Evolutionary conservation across 495 filamentous ascomycete species (phyloP).

Genomic region (Trichocladium uniseriatum): DNA sequence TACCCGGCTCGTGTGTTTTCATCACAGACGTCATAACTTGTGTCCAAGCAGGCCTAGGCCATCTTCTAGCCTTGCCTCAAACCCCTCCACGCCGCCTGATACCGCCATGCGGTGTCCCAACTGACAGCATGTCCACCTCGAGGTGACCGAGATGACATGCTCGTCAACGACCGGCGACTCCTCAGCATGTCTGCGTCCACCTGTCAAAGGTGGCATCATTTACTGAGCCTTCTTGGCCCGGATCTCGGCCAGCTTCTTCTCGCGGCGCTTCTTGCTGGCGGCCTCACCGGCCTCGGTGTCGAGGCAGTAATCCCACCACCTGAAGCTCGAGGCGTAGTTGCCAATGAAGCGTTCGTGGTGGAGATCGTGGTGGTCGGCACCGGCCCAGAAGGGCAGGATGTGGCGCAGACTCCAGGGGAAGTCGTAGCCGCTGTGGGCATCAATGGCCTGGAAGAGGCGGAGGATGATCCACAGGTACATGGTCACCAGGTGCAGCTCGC

Average conservation of each 20-base stretch:
- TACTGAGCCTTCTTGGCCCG: slow-evolving; percentile 57
- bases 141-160: neutral
- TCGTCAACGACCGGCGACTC: too few species aligned
- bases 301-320: slow-evolving; percentile 95
- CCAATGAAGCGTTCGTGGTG: slow-evolving; percentile 98
- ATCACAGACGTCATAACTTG: slow-evolving; percentile 12
- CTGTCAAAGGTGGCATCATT: slow-evolving; percentile 8
- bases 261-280: slow-evolving; percentile 72
- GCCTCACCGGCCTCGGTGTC: slow-evolving; percentile 91
- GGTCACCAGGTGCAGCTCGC: slow-evolving; percentile 84
- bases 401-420: slow-evolving; percentile 95
- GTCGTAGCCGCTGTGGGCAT: slow-evolving; percentile 94
- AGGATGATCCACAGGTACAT: slow-evolving; percentile 97
- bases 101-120: neutral
- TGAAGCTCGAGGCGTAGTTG: slow-evolving; percentile 95
- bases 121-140: neutral
- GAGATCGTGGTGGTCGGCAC: slow-evolving; percentile 89
- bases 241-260: slow-evolving; percentile 58
- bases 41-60: neutral
- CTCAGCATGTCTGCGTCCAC: neutral
- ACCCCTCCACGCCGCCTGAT: neutral
- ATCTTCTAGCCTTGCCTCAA: neutral
- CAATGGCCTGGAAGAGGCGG: slow-evolving; percentile 94
- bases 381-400: slow-evolving; percentile 96
- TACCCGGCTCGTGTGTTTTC: slow-evolving; percentile 1